Conservation (phyloP, 495 filamentous ascomycete species). For the Aspergillus asperescens region DNA sequence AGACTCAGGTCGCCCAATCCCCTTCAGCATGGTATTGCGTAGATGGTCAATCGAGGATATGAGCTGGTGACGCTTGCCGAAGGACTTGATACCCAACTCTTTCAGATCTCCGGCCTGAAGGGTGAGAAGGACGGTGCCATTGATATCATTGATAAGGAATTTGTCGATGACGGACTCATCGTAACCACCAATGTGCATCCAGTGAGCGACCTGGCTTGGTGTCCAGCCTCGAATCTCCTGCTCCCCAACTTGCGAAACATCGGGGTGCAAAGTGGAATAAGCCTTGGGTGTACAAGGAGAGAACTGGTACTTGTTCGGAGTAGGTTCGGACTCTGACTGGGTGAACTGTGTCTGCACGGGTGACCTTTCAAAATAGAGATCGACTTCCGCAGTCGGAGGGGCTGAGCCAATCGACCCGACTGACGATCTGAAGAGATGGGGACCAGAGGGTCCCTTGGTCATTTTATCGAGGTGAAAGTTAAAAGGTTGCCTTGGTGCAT, state of each 20-base stretch:
- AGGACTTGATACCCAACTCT: constrained; percentile 87
- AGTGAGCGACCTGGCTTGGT: constrained; percentile 64
- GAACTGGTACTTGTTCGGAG: no score
- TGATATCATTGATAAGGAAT: constrained; percentile 87
- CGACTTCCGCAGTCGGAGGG: no score
- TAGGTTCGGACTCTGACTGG: no score
- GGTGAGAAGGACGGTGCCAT: constrained; percentile 72
- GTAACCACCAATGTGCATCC: constrained; percentile 69
- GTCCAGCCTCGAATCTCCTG: no score
- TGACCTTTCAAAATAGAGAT: no score
- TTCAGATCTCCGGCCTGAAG: constrained; percentile 91
- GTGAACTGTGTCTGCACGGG: no score
- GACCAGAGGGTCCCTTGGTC: constrained; percentile 64
- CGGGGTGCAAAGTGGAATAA: no score
- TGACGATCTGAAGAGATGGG: constrained; percentile 75
- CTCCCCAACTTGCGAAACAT: no score
- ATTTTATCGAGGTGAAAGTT: constrained; percentile 43
- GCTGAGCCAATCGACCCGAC: constrained; percentile 15
- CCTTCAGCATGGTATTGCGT: constrained; percentile 45
- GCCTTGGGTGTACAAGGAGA: no score
- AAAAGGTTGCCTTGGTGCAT: no score
- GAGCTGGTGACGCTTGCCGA: constrained; percentile 79
- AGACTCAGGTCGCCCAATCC: constrained; percentile 27
- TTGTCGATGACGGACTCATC: constrained; percentile 70
- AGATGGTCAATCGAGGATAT: constrained; percentile 80